Evolutionary conservation across 139 green algal genomes (phyloP).

Genomic region (Zygnema circumcarinatum): DNA sequence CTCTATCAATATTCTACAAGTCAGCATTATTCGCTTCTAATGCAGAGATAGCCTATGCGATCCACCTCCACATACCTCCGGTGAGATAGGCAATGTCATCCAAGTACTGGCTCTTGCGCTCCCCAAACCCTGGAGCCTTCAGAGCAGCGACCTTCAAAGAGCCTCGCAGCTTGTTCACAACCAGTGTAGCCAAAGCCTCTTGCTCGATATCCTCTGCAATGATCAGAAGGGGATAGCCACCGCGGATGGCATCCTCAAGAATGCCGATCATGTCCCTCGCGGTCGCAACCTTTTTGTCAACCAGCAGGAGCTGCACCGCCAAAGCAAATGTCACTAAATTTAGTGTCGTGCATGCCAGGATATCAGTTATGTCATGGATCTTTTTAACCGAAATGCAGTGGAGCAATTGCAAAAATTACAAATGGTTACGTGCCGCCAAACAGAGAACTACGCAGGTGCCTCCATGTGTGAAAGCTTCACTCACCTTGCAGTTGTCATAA

Average conservation of each 20-base stretch:
- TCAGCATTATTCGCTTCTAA: background rate
- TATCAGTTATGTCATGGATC: no score
- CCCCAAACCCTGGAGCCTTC: constrained; percentile 98
- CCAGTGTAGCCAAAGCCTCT: constrained; percentile 97
- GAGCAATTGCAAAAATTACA: background rate
- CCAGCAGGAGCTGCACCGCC: constrained; percentile 82
- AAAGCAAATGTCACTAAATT: no score
- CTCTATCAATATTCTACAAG: no score
- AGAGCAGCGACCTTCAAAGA: constrained; percentile 89
- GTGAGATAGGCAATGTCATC: constrained; percentile 99
- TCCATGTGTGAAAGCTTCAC: no score
- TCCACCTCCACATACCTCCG: constrained; percentile 75
- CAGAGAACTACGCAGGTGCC: background rate
- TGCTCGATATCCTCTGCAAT: constrained; percentile 99
- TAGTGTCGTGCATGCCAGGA: no score
- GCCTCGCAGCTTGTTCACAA: constrained; percentile 99
- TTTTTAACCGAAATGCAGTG: background rate
- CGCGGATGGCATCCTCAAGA: constrained; percentile 90
- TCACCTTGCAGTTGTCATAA: constrained; percentile 68
- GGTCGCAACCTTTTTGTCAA: constrained; percentile 99
- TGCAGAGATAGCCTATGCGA: background rate
- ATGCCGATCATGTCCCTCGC: constrained; percentile 95
- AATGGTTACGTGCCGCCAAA: background rate
- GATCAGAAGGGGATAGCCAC: constrained; percentile 93
- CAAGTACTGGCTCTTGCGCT: constrained; percentile 97